Percentiles rank a stretch among this genome's conserved stretches.
These are phyloP conservation scores for Stagonosporopsis tanaceti DNA, from an alignment of 2,329 filamentous ascomycete species.

Conservation along the genomic window DNA sequence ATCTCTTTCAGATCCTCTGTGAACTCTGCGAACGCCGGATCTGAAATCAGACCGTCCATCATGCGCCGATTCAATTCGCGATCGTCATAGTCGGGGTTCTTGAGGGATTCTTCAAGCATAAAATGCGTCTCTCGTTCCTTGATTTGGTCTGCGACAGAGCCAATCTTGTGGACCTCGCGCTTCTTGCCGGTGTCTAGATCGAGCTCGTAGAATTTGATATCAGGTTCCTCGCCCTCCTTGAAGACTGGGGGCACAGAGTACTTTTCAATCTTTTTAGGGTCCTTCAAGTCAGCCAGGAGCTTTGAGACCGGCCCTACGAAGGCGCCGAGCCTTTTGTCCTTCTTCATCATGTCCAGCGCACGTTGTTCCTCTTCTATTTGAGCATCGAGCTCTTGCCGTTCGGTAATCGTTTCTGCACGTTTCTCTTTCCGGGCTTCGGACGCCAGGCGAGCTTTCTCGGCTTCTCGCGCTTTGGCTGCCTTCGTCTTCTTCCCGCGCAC, in stretches of 20 bases:
- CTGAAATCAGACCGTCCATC: conserved; percentile 38
- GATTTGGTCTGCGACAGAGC: conserved; percentile 35
- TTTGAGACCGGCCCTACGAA: neutral
- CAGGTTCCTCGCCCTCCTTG: conserved; percentile 29
- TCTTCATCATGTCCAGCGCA: neutral
- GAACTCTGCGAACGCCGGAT: conserved; percentile 43
- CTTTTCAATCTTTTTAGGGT: conserved; percentile 9
- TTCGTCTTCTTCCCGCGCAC: conserved; percentile 34
- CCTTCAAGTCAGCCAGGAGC: conserved; percentile 2
- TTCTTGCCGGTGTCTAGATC: conserved; percentile 36
- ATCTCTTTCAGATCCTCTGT: conserved; percentile 38
- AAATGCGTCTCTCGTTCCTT: conserved; percentile 30
- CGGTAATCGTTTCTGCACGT: neutral
- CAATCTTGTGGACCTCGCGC: conserved; percentile 34
- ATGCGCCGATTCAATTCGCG: conserved; percentile 35
- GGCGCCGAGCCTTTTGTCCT: neutral
- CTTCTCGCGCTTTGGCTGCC: conserved; percentile 19
- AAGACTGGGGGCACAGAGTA: conserved; percentile 2
- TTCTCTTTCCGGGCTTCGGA: neutral
- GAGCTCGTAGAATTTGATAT: conserved; percentile 41
- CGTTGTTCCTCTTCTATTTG: neutral
- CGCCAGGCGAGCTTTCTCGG: conserved; percentile 8
- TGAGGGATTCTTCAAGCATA: conserved; percentile 36
- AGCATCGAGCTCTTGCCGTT: neutral
- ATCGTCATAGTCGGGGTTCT: conserved; percentile 41